Conservation (phyloP, 1,284 basidiomycete species). For the Vanrija sp. region DNA sequence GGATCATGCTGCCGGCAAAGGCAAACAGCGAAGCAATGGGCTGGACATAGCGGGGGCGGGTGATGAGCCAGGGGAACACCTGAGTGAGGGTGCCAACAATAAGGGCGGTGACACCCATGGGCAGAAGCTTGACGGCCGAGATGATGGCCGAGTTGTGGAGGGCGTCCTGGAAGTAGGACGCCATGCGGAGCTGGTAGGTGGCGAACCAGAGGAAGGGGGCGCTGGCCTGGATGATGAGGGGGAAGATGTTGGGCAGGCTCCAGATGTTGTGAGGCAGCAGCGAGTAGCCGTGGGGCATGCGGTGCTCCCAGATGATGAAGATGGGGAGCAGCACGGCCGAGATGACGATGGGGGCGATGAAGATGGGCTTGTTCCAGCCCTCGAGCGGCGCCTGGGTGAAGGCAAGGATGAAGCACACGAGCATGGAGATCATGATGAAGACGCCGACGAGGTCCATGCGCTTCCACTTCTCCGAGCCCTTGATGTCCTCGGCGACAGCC, state of each 20-base stretch:
- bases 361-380: constrained; percentile 42
- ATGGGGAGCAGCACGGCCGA: constrained; percentile 16
- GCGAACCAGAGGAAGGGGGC: constrained; percentile 33
- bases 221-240: constrained; percentile 37
- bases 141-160: constrained; percentile 40
- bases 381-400: constrained; percentile 41
- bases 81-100: constrained; percentile 37
- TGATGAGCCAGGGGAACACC: constrained; percentile 37
- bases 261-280: constrained; percentile 46
- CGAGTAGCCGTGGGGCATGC: constrained; percentile 35
- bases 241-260: constrained; percentile 45
- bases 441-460: constrained; percentile 47
- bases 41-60: constrained; percentile 38
- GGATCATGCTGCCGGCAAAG: constrained; percentile 40
- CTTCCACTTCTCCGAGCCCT: constrained; percentile 40
- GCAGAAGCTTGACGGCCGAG: constrained; percentile 40
- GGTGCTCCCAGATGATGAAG: constrained; percentile 30
- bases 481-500: constrained; percentile 39
- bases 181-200: constrained; percentile 40
- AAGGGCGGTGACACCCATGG: constrained; percentile 44
- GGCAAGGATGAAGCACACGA: constrained; percentile 45
- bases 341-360: constrained; percentile 43
- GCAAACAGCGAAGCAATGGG: constrained; percentile 30
- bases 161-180: constrained; percentile 44
- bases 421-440: constrained; percentile 29